phyloP scores from a whole-genome alignment of 805 yeast species.

The Candida khao-thaluensis region DNA sequence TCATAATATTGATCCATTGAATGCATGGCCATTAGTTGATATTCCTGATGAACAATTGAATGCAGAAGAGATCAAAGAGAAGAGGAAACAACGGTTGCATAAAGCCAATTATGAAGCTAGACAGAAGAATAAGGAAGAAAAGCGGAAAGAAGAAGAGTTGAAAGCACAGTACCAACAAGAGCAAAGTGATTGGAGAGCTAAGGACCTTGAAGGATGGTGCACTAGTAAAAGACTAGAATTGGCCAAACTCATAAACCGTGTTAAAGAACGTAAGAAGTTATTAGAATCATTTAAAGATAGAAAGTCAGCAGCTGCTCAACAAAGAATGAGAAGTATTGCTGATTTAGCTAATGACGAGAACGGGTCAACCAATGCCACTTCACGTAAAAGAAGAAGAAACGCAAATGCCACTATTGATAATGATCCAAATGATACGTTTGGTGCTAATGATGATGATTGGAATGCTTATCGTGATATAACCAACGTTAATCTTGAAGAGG shows the following conservation, averaged over 20 bases:
- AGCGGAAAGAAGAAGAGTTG: slow-evolving; percentile 60
- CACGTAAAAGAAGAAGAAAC: slow-evolving; percentile 44
- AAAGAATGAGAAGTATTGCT: slow-evolving; percentile 88
- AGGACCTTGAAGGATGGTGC: slow-evolving; percentile 79
- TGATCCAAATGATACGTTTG: slow-evolving; percentile 92
- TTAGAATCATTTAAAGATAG: slow-evolving; percentile 80
- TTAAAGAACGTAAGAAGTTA: slow-evolving; percentile 67
- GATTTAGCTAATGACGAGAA: slow-evolving; percentile 75
- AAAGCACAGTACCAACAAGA: slow-evolving; percentile 58
- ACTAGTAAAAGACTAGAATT: slow-evolving; percentile 63
- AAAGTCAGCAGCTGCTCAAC: slow-evolving; percentile 87
- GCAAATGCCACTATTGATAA: slow-evolving; percentile 73
- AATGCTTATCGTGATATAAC: slow-evolving; percentile 82
- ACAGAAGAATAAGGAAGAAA: slow-evolving; percentile 75
- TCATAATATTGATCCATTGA: slow-evolving; percentile 47
- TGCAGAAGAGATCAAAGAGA: slow-evolving; percentile 81
- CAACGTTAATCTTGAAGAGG: slow-evolving; percentile 72
- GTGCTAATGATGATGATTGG: slow-evolving; percentile 97
- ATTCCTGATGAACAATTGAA: slow-evolving; percentile 80
- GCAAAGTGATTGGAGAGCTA: slow-evolving; percentile 75
- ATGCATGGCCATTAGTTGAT: slow-evolving; percentile 68
- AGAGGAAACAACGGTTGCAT: slow-evolving; percentile 76
- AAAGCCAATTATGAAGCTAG: slow-evolving; percentile 91
- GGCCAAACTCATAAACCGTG: slow-evolving; percentile 53
- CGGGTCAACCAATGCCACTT: slow-evolving; percentile 46